A percentile compares a stretch with the other conserved stretches of the same genome.
These are phyloP conservation scores for Hemerocallis citrina DNA, from an alignment of 106 monocot species.

Conservation along the genomic window DNA sequence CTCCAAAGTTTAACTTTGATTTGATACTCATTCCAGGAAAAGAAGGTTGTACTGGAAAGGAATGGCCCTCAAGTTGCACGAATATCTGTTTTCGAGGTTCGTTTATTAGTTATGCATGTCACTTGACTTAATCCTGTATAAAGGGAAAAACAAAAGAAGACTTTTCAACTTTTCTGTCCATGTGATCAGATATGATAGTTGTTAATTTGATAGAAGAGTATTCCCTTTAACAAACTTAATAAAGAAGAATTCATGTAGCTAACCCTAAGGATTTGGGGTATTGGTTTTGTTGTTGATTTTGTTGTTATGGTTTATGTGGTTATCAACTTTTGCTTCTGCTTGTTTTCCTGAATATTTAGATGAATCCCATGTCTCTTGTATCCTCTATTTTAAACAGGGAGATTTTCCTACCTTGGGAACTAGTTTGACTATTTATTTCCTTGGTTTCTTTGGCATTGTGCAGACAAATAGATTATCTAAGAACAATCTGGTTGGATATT, in stretches of 20 bases:
- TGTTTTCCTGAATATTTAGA: background rate
- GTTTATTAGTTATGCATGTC: background rate
- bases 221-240: too few relatives aligned
- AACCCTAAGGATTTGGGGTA: too few relatives aligned
- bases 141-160: too few relatives aligned
- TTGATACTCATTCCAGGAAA: slow-evolving; percentile 38
- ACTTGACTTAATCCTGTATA: background rate
- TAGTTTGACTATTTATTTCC: background rate
- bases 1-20: background rate
- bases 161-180: too few relatives aligned
- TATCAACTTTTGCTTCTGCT: background rate
- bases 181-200: too few relatives aligned
- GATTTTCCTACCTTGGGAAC: background rate
- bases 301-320: background rate
- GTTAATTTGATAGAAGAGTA: too few relatives aligned
- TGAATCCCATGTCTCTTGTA: background rate
- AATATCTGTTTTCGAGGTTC: slow-evolving; percentile 90
- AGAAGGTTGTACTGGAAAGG: slow-evolving; percentile 82
- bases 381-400: background rate
- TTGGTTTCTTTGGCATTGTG: slow-evolving; percentile 11
- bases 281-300: background rate
- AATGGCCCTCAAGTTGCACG: slow-evolving; percentile 84
- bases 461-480: slow-evolving; percentile 89
- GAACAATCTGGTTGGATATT: slow-evolving; percentile 89
- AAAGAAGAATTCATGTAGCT: too few relatives aligned